These are phyloP conservation scores for Aspergillus glaucus DNA, from an alignment of 2,329 filamentous ascomycete species.

Conservation along the genomic window DNA sequence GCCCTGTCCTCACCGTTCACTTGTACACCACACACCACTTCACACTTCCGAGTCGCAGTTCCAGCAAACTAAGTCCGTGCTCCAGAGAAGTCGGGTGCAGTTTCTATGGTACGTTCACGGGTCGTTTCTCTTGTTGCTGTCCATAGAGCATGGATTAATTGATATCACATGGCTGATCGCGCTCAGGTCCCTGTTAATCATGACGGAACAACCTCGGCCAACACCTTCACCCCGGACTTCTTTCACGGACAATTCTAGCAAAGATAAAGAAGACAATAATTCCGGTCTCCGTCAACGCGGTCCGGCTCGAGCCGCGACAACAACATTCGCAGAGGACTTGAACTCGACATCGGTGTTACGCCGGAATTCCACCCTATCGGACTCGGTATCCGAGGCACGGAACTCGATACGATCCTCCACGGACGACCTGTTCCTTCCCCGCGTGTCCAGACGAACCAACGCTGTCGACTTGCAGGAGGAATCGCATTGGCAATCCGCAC, in stretches of 20 bases:
- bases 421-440: slow-evolving; percentile 61
- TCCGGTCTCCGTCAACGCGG: slow-evolving; percentile 31
- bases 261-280: not conserved
- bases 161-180: not conserved
- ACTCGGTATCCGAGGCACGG: slow-evolving; percentile 63
- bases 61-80: not conserved
- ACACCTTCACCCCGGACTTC: slow-evolving; percentile 11
- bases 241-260: slow-evolving; percentile 1
- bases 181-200: slow-evolving; percentile 2
- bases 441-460: slow-evolving; percentile 31
- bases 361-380: slow-evolving; percentile 72
- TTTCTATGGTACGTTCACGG: not conserved
- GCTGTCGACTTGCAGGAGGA: slow-evolving; percentile 37
- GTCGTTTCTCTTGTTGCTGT: not conserved
- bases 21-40: too few relatives aligned
- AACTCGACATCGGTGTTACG: slow-evolving; percentile 42
- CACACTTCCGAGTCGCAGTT: too few relatives aligned
- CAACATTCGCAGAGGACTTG: slow-evolving; percentile 25
- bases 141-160: not conserved
- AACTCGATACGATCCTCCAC: slow-evolving; percentile 59
- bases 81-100: not conserved
- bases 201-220: slow-evolving; percentile 15
- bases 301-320: slow-evolving; percentile 28
- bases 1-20: too few relatives aligned
- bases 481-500: slow-evolving; percentile 71